These are phyloP conservation scores for Dichotomopilus funicola DNA, from an alignment of 2,329 filamentous ascomycete species.

Conservation along the genomic window DNA sequence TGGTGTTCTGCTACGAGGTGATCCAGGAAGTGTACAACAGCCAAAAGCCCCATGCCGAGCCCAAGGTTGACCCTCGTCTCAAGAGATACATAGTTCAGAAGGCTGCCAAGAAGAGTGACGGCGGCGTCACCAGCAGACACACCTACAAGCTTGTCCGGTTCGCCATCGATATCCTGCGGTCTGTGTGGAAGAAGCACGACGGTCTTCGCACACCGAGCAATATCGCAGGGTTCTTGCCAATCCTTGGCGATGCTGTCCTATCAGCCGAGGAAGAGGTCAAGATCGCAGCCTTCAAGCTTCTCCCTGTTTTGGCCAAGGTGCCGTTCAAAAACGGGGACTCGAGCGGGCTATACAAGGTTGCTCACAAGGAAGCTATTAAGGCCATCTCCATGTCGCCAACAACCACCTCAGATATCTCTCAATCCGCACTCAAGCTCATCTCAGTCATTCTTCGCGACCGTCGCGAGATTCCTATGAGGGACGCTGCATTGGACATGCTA, in stretches of 20 bases:
- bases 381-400: conserved; percentile 69
- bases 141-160: conserved; percentile 85
- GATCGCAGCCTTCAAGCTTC: conserved; percentile 76
- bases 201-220: conserved; percentile 73
- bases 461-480: conserved; percentile 66
- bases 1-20: conserved; percentile 94
- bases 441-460: conserved; percentile 79
- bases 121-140: conserved; percentile 68
- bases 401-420: conserved; percentile 76
- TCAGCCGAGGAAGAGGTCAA: conserved; percentile 88
- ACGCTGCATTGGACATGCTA: conserved; percentile 74
- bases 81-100: conserved; percentile 76
- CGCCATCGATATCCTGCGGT: conserved; percentile 76
- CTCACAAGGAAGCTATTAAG: conserved; percentile 77
- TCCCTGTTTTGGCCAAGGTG: conserved; percentile 78
- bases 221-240: conserved; percentile 76
- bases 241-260: conserved; percentile 80
- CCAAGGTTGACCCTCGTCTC: conserved; percentile 55
- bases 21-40: conserved; percentile 78
- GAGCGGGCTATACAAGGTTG: conserved; percentile 61
- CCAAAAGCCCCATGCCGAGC: conserved; percentile 43
- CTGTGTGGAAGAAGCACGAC: conserved; percentile 80
- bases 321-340: conserved; percentile 67
- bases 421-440: conserved; percentile 82
- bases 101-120: conserved; percentile 66